These are phyloP conservation scores for Brettanomyces naardenensis DNA, from an alignment of 805 yeast genomes.

Conservation along the genomic window DNA sequence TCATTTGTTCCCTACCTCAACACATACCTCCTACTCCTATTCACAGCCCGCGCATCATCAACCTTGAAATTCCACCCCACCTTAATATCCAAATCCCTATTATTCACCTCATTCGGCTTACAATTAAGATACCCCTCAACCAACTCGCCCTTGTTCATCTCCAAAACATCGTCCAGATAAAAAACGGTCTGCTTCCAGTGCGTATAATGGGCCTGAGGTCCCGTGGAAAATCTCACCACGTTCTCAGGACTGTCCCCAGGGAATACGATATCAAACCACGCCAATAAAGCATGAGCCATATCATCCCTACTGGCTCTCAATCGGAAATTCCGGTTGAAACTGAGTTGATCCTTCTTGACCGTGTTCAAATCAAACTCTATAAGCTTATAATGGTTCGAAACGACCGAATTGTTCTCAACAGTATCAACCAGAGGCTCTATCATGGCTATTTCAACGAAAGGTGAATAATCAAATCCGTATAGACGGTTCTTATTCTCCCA, in stretches of 20 bases:
- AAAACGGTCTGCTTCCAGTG: slow-evolving; percentile 99
- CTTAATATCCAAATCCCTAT: slow-evolving; percentile 84
- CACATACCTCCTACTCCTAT: slow-evolving; percentile 58
- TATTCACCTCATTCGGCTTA: slow-evolving; percentile 70
- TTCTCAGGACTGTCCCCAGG: slow-evolving; percentile 37
- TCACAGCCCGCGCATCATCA: slow-evolving; percentile 38
- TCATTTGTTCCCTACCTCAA: no score
- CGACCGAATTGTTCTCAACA: slow-evolving; percentile 70
- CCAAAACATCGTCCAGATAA: slow-evolving; percentile 67
- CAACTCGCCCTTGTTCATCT: slow-evolving; percentile 66
- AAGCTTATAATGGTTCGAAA: slow-evolving; percentile 63
- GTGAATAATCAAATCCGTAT: slow-evolving; percentile 93
- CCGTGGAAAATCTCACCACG: slow-evolving; percentile 77
- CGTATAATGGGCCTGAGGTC: slow-evolving; percentile 89
- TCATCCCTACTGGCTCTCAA: slow-evolving; percentile 74
- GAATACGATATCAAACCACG: slow-evolving; percentile 94
- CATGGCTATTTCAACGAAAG: slow-evolving; percentile 80
- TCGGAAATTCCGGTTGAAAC: slow-evolving; percentile 63
- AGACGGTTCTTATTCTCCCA: slow-evolving; percentile 75
- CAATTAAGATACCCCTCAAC: slow-evolving; percentile 67
- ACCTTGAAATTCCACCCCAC: slow-evolving; percentile 46
- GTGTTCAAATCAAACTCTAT: slow-evolving; percentile 87
- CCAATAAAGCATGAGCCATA: slow-evolving; percentile 77
- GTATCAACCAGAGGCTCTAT: slow-evolving; percentile 93
- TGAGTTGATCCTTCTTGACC: slow-evolving; percentile 72